These are phyloP conservation scores for Ustilago nuda DNA, from an alignment of 1,284 basidiomycete species.

Conservation along the genomic window DNA sequence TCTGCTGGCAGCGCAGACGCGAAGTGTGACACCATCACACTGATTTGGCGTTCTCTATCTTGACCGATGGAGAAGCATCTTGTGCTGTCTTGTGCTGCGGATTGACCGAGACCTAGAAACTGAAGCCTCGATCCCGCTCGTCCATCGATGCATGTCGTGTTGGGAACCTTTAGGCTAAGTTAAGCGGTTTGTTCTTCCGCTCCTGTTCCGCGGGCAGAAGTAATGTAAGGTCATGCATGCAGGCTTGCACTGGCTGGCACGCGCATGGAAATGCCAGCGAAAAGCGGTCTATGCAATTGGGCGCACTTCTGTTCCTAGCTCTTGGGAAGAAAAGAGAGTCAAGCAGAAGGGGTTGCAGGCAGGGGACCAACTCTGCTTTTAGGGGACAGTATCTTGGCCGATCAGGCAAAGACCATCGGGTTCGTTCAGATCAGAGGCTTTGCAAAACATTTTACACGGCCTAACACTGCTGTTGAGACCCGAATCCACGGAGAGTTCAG, in stretches of 20 bases:
- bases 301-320: slow-evolving; percentile 6
- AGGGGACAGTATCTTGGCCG: not conserved
- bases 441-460: not conserved
- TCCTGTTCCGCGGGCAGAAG: not conserved
- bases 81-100: not conserved
- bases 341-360: not conserved
- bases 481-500: not conserved
- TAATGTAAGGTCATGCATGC: not conserved
- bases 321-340: slow-evolving; percentile 5
- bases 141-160: not conserved
- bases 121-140: not conserved
- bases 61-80: slow-evolving; percentile 1
- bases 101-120: not conserved
- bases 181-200: not conserved
- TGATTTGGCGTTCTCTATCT: not conserved
- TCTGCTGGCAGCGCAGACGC: not conserved
- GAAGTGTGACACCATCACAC: not conserved
- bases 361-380: slow-evolving; percentile 8
- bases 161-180: not conserved
- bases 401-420: not conserved
- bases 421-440: not conserved
- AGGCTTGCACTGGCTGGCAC: not conserved
- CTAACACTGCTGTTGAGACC: not conserved
- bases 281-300: not conserved
- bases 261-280: not conserved